Evolutionary conservation across 345 rosid genomes (phyloP).

Genomic region (Schrenkiella parvula): DNA sequence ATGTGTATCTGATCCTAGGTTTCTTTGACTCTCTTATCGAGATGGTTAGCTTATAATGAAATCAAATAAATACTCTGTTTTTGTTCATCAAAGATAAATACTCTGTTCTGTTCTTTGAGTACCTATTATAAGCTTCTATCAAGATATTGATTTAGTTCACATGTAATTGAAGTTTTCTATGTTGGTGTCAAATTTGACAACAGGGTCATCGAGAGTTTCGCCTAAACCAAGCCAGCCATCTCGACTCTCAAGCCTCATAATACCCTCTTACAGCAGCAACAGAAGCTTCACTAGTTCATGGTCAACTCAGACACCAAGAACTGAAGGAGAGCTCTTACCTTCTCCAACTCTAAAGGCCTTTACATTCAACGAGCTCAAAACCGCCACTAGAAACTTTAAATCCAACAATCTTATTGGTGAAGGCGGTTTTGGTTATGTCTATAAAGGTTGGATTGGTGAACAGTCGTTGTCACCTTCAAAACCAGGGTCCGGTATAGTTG

Average conservation of each 20-base stretch:
- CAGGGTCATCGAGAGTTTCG: constrained; percentile 53
- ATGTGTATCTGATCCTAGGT: background rate
- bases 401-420: constrained; percentile 80
- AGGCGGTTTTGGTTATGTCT: constrained; percentile 92
- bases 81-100: background rate
- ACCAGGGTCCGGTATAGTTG: constrained; percentile 85
- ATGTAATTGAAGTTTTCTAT: background rate
- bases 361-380: constrained; percentile 63
- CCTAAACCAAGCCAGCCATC: constrained; percentile 55
- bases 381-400: constrained; percentile 89
- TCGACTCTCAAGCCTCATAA: constrained; percentile 53
- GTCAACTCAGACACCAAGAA: constrained; percentile 50
- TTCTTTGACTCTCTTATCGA: background rate
- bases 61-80: background rate
- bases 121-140: background rate
- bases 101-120: background rate
- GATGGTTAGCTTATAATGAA: background rate
- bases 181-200: constrained; percentile 11
- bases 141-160: background rate
- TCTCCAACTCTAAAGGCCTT: constrained; percentile 81
- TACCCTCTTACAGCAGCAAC: constrained; percentile 54
- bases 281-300: constrained; percentile 45
- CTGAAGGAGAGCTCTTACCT: constrained; percentile 79
- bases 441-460: constrained; percentile 90
- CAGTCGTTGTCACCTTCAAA: constrained; percentile 56